Conservation (phyloP, 768 basidiomycete genomes). For the Hortiboletus campestris region DNA sequence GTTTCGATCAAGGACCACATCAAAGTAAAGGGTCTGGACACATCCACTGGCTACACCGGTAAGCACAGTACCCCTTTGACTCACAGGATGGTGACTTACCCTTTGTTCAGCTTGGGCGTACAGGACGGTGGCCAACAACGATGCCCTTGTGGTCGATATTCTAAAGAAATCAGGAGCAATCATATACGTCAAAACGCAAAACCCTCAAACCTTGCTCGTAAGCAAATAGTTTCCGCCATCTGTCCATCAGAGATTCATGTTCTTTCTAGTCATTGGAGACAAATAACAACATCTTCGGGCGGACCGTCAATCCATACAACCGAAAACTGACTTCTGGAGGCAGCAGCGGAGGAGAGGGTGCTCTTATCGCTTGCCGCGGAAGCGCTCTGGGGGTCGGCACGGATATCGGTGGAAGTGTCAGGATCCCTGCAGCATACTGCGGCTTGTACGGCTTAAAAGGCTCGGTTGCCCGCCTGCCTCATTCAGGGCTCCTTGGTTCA, state of each 20-base stretch:
- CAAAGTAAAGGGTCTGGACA: conserved; percentile 42
- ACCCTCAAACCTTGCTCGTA: conserved; percentile 48
- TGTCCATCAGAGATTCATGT: conserved; percentile 8
- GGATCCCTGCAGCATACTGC: conserved; percentile 40
- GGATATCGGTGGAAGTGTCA: conserved; percentile 49
- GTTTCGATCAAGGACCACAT: conserved; percentile 50
- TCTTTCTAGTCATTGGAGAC: conserved; percentile 46
- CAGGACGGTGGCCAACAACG: conserved; percentile 35
- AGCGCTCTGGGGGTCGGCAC: conserved; percentile 43
- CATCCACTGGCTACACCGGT: conserved; percentile 35
- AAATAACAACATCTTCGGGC: conserved; percentile 54
- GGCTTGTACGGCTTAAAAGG: conserved; percentile 46
- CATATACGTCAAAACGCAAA: conserved; percentile 47
- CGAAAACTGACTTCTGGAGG: conserved; percentile 42
- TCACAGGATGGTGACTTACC: conserved; percentile 4
- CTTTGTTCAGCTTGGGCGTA: conserved; percentile 39
- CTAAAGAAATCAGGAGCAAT: conserved; percentile 46
- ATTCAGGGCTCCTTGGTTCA: conserved; percentile 48
- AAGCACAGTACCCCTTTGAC: not conserved
- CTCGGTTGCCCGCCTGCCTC: conserved; percentile 50
- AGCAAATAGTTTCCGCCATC: conserved; percentile 18
- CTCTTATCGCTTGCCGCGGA: conserved; percentile 44
- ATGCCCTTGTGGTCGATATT: conserved; percentile 45
- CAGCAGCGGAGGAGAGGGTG: conserved; percentile 49
- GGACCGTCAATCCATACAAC: conserved; percentile 68